Base-by-base conservation (phyloP, 768 basidiomycete species). In the Paxillus ammoniavirescens region DNA sequence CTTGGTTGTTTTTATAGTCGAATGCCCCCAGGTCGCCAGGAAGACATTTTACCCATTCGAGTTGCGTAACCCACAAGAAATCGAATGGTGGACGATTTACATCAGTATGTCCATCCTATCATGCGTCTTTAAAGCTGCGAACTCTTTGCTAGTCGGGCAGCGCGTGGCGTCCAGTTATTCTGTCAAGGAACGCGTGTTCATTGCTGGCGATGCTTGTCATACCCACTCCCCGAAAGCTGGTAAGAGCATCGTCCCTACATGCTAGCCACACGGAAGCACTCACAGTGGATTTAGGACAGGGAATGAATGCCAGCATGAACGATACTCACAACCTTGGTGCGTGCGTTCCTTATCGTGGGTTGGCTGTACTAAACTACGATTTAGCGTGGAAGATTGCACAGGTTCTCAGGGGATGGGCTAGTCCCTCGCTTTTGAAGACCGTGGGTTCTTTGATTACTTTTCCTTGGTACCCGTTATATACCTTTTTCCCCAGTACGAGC, bases 281-380 rank as follows among this genome's bases (percentile, higher is more conserved):
- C 18, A 40, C 47, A 38, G 15, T 0, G n/a, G 45, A 10, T 55
- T 30, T 31, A 83, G 83, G 87, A 13, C 87, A 89, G 65, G 87
- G 86, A 10, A 84, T 87, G 86, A 87, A 88, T 59, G 87, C 86
- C 8, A 83, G 83, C 56, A 88, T 89, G 82, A 83, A 82, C 46
- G 88, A 89, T 62, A 78, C 83, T 15, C 87, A 87, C 56, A 89
- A 89, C 61, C 76, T 90, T 21, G 78, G 83, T 79, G 54, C 41
- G 69, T 54, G 5, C 38, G 9, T 40, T 5, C 28, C 3, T 15
- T 9, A 3, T 50, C 7, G 13, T 12, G 9, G 18, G 42, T 18
- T 8, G 79, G 4, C 78, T 64, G 78, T 78, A 14, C 81, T 86
- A 80, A 84, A 87, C 8, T 12, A 8, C 17, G 5, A 17, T 37